Evolutionary conservation across 257 asterid species (phyloP).

Genomic region (Nemophila menziesii): DNA sequence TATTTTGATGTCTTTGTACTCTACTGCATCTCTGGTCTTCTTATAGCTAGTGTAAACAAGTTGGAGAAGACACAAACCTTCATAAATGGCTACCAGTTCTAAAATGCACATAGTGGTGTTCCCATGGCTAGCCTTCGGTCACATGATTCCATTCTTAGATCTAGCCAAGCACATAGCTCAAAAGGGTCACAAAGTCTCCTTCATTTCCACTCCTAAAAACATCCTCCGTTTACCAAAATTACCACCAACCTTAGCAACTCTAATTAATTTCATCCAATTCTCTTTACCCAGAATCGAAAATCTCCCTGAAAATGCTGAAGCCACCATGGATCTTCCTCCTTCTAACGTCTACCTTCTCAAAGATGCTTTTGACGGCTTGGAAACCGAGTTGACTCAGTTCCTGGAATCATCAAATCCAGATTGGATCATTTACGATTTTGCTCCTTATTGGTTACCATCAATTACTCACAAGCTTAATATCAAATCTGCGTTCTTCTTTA

Average conservation of each 20-base stretch:
- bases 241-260: background rate
- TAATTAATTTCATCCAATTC: background rate
- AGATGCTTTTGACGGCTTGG: background rate
- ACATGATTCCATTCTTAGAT: no score
- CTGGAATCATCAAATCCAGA: background rate
- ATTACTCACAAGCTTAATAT: background rate
- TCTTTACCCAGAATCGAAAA: background rate
- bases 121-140: no score
- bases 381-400: background rate
- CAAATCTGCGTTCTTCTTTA: background rate
- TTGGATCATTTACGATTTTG: slow-evolving; percentile 5
- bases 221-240: background rate
- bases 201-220: background rate
- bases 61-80: no score
- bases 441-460: slow-evolving; percentile 5
- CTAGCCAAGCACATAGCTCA: background rate
- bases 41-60: no score
- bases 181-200: background rate
- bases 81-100: no score
- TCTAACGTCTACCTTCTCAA: background rate
- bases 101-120: no score
- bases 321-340: slow-evolving; percentile 4
- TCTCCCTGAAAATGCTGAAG: slow-evolving; percentile 5
- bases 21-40: no score
- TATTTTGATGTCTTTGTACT: no score